Evolutionary conservation across 2,329 filamentous ascomycete species (phyloP).

Genomic region (Aspergillus texensis): DNA sequence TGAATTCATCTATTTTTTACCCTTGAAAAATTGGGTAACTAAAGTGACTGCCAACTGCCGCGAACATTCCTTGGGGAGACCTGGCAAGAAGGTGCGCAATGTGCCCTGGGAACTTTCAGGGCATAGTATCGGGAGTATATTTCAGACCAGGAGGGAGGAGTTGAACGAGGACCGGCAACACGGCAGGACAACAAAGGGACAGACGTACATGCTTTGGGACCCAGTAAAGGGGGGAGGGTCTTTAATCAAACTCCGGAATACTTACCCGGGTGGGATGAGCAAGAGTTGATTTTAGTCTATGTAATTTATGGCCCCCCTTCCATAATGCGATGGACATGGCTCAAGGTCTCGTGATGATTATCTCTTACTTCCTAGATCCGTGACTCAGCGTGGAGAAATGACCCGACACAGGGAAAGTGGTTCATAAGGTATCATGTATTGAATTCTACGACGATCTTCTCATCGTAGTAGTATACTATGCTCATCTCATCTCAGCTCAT

Average conservation of each 20-base stretch:
- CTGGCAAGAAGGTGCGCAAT: neutral
- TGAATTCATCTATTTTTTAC: neutral
- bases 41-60: neutral
- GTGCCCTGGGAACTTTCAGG: too few relatives aligned
- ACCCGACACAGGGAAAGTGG: neutral
- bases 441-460: neutral
- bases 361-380: neutral
- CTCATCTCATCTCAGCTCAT: slow-evolving; percentile 3
- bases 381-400: neutral
- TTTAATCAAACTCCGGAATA: neutral
- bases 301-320: neutral
- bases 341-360: neutral
- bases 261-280: neutral
- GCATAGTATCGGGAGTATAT: neutral
- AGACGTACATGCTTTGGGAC: neutral
- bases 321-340: neutral
- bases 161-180: neutral
- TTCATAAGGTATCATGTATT: slow-evolving; percentile 5
- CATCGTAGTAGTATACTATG: slow-evolving; percentile 2
- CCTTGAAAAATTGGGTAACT: neutral
- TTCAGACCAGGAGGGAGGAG: neutral
- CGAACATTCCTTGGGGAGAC: too few relatives aligned
- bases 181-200: neutral
- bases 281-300: neutral
- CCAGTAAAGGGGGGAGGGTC: neutral